Evolutionary conservation across 1,139 yeast species (phyloP).

Genomic region (Trichomonascaceae sp.): DNA sequence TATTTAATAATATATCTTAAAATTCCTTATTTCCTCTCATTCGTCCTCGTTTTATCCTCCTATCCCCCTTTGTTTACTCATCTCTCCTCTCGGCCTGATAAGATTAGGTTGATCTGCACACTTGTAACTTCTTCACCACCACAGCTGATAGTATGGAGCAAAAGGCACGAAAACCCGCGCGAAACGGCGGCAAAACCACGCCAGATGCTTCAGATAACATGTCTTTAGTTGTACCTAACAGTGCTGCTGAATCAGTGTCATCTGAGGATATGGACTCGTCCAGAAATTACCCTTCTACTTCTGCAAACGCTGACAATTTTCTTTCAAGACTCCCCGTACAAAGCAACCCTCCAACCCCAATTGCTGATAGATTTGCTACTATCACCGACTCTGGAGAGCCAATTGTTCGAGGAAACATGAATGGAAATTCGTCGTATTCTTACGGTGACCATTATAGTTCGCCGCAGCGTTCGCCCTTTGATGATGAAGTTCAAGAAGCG

Average conservation of each 20-base stretch:
- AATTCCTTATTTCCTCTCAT: background rate
- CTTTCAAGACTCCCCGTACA: background rate
- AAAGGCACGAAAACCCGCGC: background rate
- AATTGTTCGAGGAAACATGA: background rate
- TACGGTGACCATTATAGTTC: background rate
- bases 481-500: background rate
- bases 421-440: background rate
- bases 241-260: background rate
- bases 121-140: background rate
- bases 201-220: background rate
- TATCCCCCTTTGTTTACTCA: background rate
- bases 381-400: background rate
- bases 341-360: slow-evolving; percentile 8
- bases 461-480: background rate
- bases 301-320: background rate
- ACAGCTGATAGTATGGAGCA: background rate
- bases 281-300: background rate
- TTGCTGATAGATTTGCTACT: slow-evolving; percentile 10
- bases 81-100: background rate
- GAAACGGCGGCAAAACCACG: background rate
- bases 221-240: background rate
- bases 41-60: background rate
- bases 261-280: background rate
- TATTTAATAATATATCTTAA: background rate
- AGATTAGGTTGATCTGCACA: background rate